Base-by-base conservation (phyloP, 2,329 filamentous ascomycete genomes). In the Chaetomiaceae sp. region DNA sequence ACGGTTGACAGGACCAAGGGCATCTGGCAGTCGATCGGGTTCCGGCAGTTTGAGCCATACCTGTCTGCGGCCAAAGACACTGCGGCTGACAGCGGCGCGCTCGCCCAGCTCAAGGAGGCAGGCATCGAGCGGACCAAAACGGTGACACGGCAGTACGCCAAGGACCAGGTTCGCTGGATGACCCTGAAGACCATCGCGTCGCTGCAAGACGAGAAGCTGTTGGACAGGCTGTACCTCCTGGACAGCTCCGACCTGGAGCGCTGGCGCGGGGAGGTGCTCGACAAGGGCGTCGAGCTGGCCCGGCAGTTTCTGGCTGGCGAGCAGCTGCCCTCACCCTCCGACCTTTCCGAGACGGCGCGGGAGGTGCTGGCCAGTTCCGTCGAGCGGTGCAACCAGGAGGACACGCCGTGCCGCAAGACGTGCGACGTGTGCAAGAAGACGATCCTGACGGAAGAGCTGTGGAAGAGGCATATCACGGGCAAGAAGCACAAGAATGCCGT, bases 1-100 rank as follows among this genome's bases (percentile, higher is more conserved):
- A 54, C 65, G 0, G 66, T 93, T 2, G 88, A 97, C 60, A 75
- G 80, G 54, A 86, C 79, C 1, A 81, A 83, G 43, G 94, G 93
- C 0, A 94, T 98, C 35, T 98, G 91, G 89, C 86, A 95, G 43
- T 93, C 90, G 1, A 98, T 98, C 51, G 93, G 93, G 1, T 96
- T 89, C 67, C 96, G 94, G 62, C 88, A 98, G 61, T 85, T 97
- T 60, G 76, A 86, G 47, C 74, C 79, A 0, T 95, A 89, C 59
- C 68, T 90, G 19, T 58, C 68, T 2, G 75, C 76, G 57, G 66
- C 54, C 51, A 63, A 47, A 57, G 55, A 7, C 45, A 35, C 41
- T n/a, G n/a, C n/a, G 12, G 40, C 53, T 43, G 51, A 57, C 22
- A 39, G 53, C 33, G 42, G 58, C 49, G 70, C 76, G 4, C 65